Evolutionary conservation across 225 moss, liverwort and hornwort species (phyloP), one percentile per base, ranked within the genome.

Genomic region (Straminergon stramineum): DNA sequence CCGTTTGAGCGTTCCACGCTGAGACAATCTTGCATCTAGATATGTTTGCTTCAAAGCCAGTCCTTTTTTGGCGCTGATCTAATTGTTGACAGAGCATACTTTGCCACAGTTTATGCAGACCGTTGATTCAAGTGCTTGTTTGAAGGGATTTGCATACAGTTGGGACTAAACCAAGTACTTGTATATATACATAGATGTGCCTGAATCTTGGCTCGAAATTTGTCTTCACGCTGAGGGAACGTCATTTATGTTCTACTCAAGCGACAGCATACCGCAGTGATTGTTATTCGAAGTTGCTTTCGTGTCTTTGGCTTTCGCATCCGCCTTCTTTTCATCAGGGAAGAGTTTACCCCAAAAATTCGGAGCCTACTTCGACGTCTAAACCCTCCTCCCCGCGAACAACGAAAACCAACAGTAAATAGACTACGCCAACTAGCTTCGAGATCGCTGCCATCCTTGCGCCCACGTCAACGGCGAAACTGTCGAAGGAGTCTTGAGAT

Each of bases 1-100:
- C 82, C 57, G 85, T 77, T 85, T 92, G 75, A 83, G 88, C 88
- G 23, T 66, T 88, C 41, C 76, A 90, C 88, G 81, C 76, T 76
- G 75, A 78, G 87, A 64, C 70, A 85, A 86, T 83, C 79, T 86
- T 70, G 82, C 85, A 79, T 32, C 41, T 83, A 55, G 66, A 61
- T 66, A 53, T 89, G 76, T 89, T 39, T 71, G 48, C 79, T 71
- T 83, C 30, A 32, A 85, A 69, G 69, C 56, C 55, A 27, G 82
- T 86, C 81, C 81, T 56, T 76, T 23, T 57, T 76, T 57, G 55
- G 55, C 48, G 34, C 48, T 62, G 32, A 76, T 45, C 43, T 75
- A 64, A 82, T 86, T 92, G 39, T 84, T 89, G 71, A 62, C 55
- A 69, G 57, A 58, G 37, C 66, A 53, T 61, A 56, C 76, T 75